Base-by-base conservation (phyloP, 2,329 filamentous ascomycete species). In the Fusarium caatingaense region DNA sequence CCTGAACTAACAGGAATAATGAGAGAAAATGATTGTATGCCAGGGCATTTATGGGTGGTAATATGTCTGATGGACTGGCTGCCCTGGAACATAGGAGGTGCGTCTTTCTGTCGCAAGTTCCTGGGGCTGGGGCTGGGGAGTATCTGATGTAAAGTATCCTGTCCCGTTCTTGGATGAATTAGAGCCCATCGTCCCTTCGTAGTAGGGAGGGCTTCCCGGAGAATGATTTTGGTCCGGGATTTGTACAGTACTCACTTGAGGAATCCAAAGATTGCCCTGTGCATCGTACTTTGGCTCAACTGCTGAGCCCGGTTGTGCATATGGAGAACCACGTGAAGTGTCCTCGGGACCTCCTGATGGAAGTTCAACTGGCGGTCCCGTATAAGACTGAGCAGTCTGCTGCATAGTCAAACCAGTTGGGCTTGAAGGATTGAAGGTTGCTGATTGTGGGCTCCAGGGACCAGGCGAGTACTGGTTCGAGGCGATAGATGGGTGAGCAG, bases 181-280 rank as follows among this genome's bases (percentile, higher is more conserved):
- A 46, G 69, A 70, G 20, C 46, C 49, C 48, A 59, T 56, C 15
- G 60, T 66, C 40, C 49, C 50, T n/a, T 72, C 63, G 48, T 75
- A 73, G 18, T 68, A 66, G 12, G 55, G 55, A 48, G 70, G 63
- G 32, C 64, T 69, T 27, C 63, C 60, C 25, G 72, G 73, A 25
- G 72, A 73, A 42, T 60, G 56, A 25, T 64, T 30, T 54, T 66
- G 74, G 51, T 54, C 64, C 40, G 70, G 66, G 45, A 71, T 60
- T 44, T 76, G 74, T 56, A 79, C 67, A 68, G 77, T 76, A 57
- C 77, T 77, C 47, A 79, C 77, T 47, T 79, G 77, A 18, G 77
- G 77, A 57, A 76, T 55, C 79, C 78, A 79, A 16, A 78, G 49
- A 47, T 77, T 78, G 44, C 76, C 76, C 45, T 78, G 72, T 20